Conservation (phyloP, 768 basidiomycete genomes). For the Boletus rex-veris region DNA sequence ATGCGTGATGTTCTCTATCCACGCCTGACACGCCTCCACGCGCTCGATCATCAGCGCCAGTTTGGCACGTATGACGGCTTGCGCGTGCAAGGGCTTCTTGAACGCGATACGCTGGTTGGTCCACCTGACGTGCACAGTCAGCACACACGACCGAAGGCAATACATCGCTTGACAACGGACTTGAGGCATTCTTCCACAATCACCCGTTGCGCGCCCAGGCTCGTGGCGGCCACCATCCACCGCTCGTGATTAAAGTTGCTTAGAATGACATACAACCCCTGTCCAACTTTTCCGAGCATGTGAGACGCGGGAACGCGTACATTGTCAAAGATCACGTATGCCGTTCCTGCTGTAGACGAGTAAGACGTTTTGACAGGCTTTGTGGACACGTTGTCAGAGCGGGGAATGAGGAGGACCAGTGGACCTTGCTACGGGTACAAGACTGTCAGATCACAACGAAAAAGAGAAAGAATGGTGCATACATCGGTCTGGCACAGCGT, state of each 20-base stretch:
- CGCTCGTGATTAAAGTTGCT: conserved; percentile 89
- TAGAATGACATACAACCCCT: conserved; percentile 78
- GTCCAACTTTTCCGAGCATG: conserved; percentile 82
- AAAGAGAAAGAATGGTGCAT: conserved; percentile 7
- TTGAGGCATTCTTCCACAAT: conserved; percentile 90
- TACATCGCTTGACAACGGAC: conserved; percentile 33
- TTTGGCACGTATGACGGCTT: conserved; percentile 86
- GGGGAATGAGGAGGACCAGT: conserved; percentile 71
- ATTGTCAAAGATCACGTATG: conserved; percentile 78
- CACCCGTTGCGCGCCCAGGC: conserved; percentile 70
- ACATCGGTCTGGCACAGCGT: conserved; percentile 74
- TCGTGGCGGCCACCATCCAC: conserved; percentile 78
- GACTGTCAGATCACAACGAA: conserved; percentile 1
- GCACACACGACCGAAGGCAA: not conserved
- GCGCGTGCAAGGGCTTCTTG: conserved; percentile 77
- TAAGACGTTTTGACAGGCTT: conserved; percentile 92
- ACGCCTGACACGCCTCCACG: conserved; percentile 80
- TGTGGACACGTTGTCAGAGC: conserved; percentile 72
- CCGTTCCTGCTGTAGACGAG: conserved; percentile 87
- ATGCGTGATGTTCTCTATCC: conserved; percentile 86
- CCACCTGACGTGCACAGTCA: conserved; percentile 55
- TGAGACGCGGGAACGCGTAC: conserved; percentile 81
- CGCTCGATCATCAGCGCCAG: conserved; percentile 88
- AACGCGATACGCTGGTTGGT: conserved; percentile 85
- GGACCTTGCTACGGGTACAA: conserved; percentile 52